Evolutionary conservation across 108 stramenopile species (phyloP), one percentile per base, ranked within the genome.

Genomic region (Nitzschia palea): DNA sequence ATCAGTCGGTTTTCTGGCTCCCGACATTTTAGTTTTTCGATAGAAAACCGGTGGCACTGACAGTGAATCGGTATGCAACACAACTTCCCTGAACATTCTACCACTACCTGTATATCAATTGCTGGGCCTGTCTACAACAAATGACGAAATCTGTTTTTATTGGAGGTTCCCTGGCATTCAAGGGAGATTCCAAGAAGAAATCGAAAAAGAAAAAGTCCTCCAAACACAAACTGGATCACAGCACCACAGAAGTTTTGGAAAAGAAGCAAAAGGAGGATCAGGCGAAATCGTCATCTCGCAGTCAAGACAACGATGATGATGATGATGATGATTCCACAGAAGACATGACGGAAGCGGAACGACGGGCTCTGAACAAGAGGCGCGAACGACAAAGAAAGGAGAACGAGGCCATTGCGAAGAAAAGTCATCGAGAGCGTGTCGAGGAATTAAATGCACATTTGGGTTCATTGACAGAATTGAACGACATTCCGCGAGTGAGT

Each of bases 401-500:
- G 23, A 56, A 86, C 62, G 74, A 90, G 65, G 74, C 73, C 33
- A 70, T 86, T 23, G 88, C 81, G 3, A 44, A 65, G 23, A 71
- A 81, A 40, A 78, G 76, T 45, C 86, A 86, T 44, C 65, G 86
- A 26, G 77, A 83, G 36, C 74, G 89, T 29, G 85, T 94, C 14
- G 92, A 94, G 79, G 77, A 84, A 51, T 86, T 89, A 56, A 94
- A 88, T 70, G 81, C 85, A 69, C 86, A 89, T 29, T 53, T 94
- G 33, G 81, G 83, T 1, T 65, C 79, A 27, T 33, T 90, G 50
- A 94, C 92, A 0, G 92, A 94, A 60, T 80, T 71, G 71, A 94
- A 94, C 60, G 92, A 94, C 67, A 94, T 94, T 68, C 92, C 92
- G 20, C 57, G 92, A 34, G 86, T 93, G 9, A 84, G 85, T 70